phyloP scores from a whole-genome alignment of 768 basidiomycete genomes.

The Erythrobasidium yunnanense region DNA sequence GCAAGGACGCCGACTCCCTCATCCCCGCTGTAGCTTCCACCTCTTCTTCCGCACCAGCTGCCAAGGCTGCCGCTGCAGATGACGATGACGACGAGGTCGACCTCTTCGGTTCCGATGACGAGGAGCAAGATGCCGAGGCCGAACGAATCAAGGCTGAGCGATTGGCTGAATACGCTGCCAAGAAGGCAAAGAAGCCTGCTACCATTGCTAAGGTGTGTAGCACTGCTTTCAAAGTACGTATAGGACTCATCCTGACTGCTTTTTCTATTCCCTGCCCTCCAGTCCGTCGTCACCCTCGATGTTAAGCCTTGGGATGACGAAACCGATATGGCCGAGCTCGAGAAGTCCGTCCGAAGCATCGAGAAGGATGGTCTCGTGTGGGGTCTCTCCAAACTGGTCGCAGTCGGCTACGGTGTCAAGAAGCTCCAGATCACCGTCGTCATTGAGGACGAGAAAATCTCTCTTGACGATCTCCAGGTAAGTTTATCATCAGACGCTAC shows the following conservation, averaged over 20 bases:
- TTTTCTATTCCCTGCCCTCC: slow-evolving; percentile 19
- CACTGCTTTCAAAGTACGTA: neutral
- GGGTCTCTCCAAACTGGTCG: slow-evolving; percentile 75
- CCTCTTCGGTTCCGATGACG: slow-evolving; percentile 75
- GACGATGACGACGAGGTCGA: slow-evolving; percentile 69
- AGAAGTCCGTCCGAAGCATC: slow-evolving; percentile 71
- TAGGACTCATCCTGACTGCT: slow-evolving; percentile 26
- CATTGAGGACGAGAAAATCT: slow-evolving; percentile 33
- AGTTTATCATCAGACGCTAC: no score
- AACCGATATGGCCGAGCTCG: slow-evolving; percentile 86
- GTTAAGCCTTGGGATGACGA: slow-evolving; percentile 97
- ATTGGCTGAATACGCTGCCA: slow-evolving; percentile 80
- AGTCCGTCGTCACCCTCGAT: slow-evolving; percentile 96
- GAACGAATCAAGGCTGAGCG: slow-evolving; percentile 83
- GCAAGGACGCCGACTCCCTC: slow-evolving; percentile 58
- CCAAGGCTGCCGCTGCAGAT: slow-evolving; percentile 42
- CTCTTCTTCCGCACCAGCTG: slow-evolving; percentile 47
- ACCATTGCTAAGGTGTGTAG: slow-evolving; percentile 64
- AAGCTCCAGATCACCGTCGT: slow-evolving; percentile 58
- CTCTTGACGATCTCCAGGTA: slow-evolving; percentile 29
- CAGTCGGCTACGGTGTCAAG: slow-evolving; percentile 84
- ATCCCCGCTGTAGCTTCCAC: slow-evolving; percentile 49
- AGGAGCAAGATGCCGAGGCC: slow-evolving; percentile 71
- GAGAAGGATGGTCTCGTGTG: slow-evolving; percentile 84
- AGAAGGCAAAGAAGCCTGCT: slow-evolving; percentile 86